Base-by-base conservation (phyloP, 2,329 filamentous ascomycete genomes). In the Nigrospora sphaerica region DNA sequence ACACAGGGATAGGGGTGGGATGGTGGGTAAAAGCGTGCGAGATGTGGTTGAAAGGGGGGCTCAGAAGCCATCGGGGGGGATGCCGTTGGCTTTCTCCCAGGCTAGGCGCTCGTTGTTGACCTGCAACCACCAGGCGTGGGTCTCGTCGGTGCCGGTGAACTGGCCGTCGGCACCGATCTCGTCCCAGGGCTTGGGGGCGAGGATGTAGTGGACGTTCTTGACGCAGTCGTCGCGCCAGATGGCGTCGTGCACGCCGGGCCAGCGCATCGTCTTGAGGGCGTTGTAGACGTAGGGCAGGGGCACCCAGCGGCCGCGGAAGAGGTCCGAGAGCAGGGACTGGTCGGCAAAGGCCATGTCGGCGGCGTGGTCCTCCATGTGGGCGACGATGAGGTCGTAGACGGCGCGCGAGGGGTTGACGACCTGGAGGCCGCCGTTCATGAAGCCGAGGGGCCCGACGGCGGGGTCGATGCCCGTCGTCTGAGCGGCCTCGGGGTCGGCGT, bases 181-280 rank as follows among this genome's bases (percentile, higher is more conserved):
- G 38, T 79, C 69, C 80, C 80, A 83, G 3, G 80, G 80, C 63
- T 83, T 83, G 0, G 79, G 78, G 34, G 68, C 72, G 18, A 83
- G 59, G 39, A 83, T 81, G 50, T 79, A 82, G 57, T 83, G 80
- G 6, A 83, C 61, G 53, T 80, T 81, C 67, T 79, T 81, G 42
- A 83, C 75, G 36, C 64, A 58, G 16, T 73, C 73, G 53, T 83
- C 79, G 12, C 67, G 62, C 80, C 80, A 83, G 47, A 83, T 77
- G 46, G 63, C 57, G 28, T 63, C 61, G 55, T 83, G 80, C 31
- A 81, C 77, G 12, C 66, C 69, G 14, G 66, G 55, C 66, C 71
- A 71, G 14, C 76, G 64, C 66, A 83, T 50, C 14, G 80, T 81
- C 71, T 83, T 82, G 50, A 83, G 70, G 11, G 77, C 80, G 53